phyloP scores from a whole-genome alignment of 345 rosid species.

The Populus pruinosa region DNA sequence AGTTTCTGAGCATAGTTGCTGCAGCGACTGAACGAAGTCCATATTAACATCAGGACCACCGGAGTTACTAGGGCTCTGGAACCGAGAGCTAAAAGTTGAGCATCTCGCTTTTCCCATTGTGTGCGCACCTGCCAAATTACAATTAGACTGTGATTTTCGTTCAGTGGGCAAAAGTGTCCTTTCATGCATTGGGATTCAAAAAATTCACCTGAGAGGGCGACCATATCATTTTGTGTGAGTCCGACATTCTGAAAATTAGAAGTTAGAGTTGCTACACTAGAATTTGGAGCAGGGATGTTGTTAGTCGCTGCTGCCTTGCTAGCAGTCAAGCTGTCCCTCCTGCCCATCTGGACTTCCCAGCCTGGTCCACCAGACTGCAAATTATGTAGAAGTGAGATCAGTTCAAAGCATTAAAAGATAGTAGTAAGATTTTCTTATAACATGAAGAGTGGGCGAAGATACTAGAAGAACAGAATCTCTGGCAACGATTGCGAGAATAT shows the following conservation, averaged over 20 bases:
- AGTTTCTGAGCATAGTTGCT: slow-evolving; percentile 49
- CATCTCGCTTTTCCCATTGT: slow-evolving; percentile 81
- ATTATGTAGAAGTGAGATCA: neutral
- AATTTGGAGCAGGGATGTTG: slow-evolving; percentile 71
- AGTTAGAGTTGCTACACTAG: slow-evolving; percentile 48
- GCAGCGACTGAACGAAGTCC: slow-evolving; percentile 60
- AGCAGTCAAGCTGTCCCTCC: slow-evolving; percentile 61
- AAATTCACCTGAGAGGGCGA: slow-evolving; percentile 61
- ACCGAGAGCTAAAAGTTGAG: slow-evolving; percentile 55
- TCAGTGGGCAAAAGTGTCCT: neutral
- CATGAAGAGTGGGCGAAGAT: neutral
- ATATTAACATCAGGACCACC: slow-evolving; percentile 40
- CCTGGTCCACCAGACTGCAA: slow-evolving; percentile 79
- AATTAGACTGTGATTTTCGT: neutral
- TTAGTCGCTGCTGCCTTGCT: slow-evolving; percentile 60
- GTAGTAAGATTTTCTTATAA: neutral
- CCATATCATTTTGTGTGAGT: slow-evolving; percentile 61
- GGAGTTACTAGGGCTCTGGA: slow-evolving; percentile 33
- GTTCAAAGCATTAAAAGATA: neutral
- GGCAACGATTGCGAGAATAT: slow-evolving; percentile 72
- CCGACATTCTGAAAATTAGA: slow-evolving; percentile 71
- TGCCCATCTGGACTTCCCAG: slow-evolving; percentile 84
- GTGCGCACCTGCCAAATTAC: slow-evolving; percentile 55
- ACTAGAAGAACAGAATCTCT: slow-evolving; percentile 76
- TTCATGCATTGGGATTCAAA: neutral